Evolutionary conservation across 352 stramenopile genomes (phyloP), one percentile per base, ranked within the genome.

Genomic region (Pythium grandisporangium): DNA sequence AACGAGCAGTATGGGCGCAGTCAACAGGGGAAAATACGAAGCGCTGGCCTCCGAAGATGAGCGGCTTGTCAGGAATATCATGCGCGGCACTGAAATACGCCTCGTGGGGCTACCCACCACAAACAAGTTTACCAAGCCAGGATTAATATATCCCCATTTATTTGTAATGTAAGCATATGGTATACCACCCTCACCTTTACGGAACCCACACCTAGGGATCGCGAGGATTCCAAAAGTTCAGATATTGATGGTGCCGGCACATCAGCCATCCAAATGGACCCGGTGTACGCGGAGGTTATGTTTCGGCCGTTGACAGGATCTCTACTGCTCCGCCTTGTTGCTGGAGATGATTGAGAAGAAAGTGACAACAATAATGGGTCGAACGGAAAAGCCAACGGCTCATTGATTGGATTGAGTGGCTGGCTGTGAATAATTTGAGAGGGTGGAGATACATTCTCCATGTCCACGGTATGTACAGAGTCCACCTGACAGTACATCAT

Each of bases 1-100:
- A 93, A 6, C 25, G 16, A 2, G 25, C 36, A 8, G 81, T 42
- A 37, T 80, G 58, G 1, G 21, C 52, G 5, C 62, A 25, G 45
- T 61, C 64, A 0, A 57, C 54, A 2, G 61, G 51, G 5, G 43
- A 42, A 54, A 93, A 86, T 17, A 69, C 48, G 32, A 85, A 84
- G 26, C 80, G 83, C 29, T 74, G 64, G 5, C 80, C 77, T 30
- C 70, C 78, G 57, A 88, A 93, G 5, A 89, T 44, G 37, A 91
- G 62, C 2, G 73, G 42, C 51, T 87, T 86, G 0, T 73, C 63
- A 11, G 80, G 77, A 14, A 88, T 80, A 48, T 93, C 75, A 4
- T 48, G 40, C 12, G 41, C 30, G 11, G 59, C 53, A 23, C 71
- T 82, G 34, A 83, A 93, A 43, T 65, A 75, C 1, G 70, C 75